Evolutionary conservation across 257 asterid genomes (phyloP).

Genomic region (Rauvolfia tetraphylla): DNA sequence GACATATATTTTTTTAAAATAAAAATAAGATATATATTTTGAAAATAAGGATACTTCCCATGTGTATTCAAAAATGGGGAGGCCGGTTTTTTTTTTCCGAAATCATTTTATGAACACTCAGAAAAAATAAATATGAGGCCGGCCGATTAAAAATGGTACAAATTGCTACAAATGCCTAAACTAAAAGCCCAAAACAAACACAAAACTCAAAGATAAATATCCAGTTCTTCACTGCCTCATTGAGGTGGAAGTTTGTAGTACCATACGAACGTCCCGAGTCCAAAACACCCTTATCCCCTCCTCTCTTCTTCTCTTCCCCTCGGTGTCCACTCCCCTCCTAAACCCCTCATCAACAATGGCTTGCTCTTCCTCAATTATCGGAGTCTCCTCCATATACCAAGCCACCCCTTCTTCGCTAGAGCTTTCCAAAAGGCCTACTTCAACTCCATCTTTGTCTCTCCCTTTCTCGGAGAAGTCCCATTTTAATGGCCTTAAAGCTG

Average conservation of each 20-base stretch:
- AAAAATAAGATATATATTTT: no score
- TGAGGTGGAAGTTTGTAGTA: constrained; percentile 40
- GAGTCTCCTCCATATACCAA: constrained; percentile 62
- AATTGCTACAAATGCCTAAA: no score
- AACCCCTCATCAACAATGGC: constrained; percentile 40
- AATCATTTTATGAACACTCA: no score
- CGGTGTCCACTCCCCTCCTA: not conserved
- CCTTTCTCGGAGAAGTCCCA: constrained; percentile 47
- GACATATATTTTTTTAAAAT: no score
- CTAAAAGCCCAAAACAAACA: constrained; percentile 18
- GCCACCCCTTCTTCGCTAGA: constrained; percentile 49
- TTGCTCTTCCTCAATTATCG: constrained; percentile 44
- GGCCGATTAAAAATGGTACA: not conserved
- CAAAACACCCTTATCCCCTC: constrained; percentile 21
- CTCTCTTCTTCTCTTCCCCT: not conserved
- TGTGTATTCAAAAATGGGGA: no score
- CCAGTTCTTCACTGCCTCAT: not conserved
- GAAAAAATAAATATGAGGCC: no score
- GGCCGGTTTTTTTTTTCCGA: no score
- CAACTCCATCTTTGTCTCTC: constrained; percentile 38
- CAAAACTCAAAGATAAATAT: constrained; percentile 16
- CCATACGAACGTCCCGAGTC: constrained; percentile 31
- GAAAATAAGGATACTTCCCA: no score
- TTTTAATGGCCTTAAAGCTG: constrained; percentile 23
- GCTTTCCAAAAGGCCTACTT: constrained; percentile 34